Percentiles rank a stretch among this genome's conserved stretches.
These are phyloP conservation scores for Cryphonectria naterciae DNA, from an alignment of 2,329 filamentous ascomycete species.

Conservation along the genomic window DNA sequence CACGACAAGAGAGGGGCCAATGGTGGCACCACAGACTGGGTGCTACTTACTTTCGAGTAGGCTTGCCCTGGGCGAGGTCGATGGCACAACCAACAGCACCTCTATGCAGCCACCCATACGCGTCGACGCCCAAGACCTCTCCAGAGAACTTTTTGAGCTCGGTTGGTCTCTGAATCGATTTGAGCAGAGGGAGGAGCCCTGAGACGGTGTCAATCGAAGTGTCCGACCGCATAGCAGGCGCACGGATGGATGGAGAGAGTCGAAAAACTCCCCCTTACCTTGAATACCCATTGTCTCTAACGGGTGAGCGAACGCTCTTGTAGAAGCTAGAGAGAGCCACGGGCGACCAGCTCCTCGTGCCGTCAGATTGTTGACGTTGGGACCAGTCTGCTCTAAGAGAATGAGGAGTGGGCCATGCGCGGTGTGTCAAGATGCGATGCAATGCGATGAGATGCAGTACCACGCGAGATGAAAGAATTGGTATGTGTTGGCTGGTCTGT, in stretches of 20 bases:
- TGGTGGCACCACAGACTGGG: background rate
- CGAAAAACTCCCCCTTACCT: slow-evolving; percentile 31
- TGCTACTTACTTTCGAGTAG: slow-evolving; percentile 74
- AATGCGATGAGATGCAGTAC: background rate
- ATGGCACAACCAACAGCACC: slow-evolving; percentile 88
- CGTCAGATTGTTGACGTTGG: background rate
- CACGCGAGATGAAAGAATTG: background rate
- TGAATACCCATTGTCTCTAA: slow-evolving; percentile 33
- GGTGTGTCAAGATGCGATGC: background rate
- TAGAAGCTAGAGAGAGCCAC: background rate
- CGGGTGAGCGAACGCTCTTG: background rate
- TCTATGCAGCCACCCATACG: slow-evolving; percentile 97
- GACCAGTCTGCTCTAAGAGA: background rate
- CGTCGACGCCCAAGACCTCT: slow-evolving; percentile 91
- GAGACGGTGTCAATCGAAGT: slow-evolving; percentile 8
- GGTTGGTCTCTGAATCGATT: slow-evolving; percentile 91
- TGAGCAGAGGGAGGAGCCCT: slow-evolving; percentile 89
- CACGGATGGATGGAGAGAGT: no score
- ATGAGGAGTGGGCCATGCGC: background rate
- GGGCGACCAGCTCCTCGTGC: background rate
- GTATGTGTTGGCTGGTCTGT: background rate
- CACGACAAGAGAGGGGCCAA: background rate
- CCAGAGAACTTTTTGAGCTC: slow-evolving; percentile 86
- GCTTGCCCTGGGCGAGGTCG: slow-evolving; percentile 85
- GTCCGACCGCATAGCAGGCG: background rate